Base-by-base conservation (phyloP, 2,329 filamentous ascomycete species). In the Ceratocystis alfenasii region DNA sequence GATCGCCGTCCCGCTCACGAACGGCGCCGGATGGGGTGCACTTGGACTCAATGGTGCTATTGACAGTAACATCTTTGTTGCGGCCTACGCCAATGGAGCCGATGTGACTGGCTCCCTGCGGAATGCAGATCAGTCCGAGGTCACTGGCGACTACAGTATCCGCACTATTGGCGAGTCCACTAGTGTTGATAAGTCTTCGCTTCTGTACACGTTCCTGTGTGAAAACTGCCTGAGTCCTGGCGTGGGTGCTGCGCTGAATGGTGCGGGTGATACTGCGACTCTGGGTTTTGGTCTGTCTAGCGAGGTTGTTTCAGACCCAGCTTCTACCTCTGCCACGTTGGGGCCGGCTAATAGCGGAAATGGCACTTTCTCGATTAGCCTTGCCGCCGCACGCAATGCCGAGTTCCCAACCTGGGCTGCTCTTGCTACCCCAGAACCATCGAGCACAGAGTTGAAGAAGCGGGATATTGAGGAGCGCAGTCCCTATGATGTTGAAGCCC, bases 121-220 rank as follows among this genome's bases (percentile, higher is more conserved):
- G 5, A 75, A 77, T 67, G 76, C 76, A 28, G 75, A 76, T 64
- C 78, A 78, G 33, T 72, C 77, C n/a, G 75, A 78, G 48, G 74
- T 76, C 5, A 73, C 73, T 1, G 77, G 77, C 2, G 69, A 73
- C 33, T 79, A 79, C 67, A 71, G 73, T 1, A 73, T 78, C 6
- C 70, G 70, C 1, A 73, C 77, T 17, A 78, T 80, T 53, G 69
- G 74, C 4, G 74, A 74, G n/a, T 77, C 74, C 1, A 78, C 76
- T 5, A 74, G 73, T 41, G 74, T 77, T 66, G 79, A 78, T 71
- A 71, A 69, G 60, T 77, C 76, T 0, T 75, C 75, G 67, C 75
- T 78, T 63, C 75, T 75, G 0, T 79, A 77, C 69, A 80, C 78
- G 0, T 80, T 80, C 70, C 72, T 80, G 5, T 80, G 78, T 71